A percentile compares a stretch with the other conserved stretches of the same genome.
These are phyloP conservation scores for Thelonectria rubi DNA, from an alignment of 2,329 filamentous ascomycete species.

Conservation along the genomic window DNA sequence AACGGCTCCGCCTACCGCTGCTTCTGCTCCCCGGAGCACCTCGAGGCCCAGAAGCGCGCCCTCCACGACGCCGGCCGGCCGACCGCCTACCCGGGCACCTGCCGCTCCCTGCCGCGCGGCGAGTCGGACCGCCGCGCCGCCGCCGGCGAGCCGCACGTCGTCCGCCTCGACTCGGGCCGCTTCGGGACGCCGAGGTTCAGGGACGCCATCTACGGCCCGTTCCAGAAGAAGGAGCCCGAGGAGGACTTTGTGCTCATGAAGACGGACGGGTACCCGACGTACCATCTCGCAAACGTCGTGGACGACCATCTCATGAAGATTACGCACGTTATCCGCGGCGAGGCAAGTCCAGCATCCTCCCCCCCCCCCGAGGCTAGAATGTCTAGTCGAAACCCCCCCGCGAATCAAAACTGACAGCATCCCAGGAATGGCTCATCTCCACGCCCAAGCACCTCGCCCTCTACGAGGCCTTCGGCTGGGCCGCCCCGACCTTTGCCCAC, in stretches of 20 bases:
- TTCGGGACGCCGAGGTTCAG: conserved; percentile 68
- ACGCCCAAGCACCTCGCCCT: conserved; percentile 78
- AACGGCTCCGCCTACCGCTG: conserved; percentile 86
- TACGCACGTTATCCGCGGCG: conserved; percentile 92
- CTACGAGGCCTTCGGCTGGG: conserved; percentile 82
- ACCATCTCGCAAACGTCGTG: conserved; percentile 96
- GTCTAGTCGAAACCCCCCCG: neutral
- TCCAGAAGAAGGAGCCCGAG: conserved; percentile 63
- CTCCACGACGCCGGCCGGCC: conserved; percentile 62
- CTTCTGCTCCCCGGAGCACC: conserved; percentile 81
- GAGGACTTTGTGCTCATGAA: conserved; percentile 94
- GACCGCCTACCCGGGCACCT: conserved; percentile 69
- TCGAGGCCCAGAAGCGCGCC: conserved; percentile 72
- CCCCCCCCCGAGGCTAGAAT: too few species aligned
- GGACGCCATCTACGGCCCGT: conserved; percentile 82
- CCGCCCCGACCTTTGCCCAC: conserved; percentile 79
- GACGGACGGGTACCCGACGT: conserved; percentile 90
- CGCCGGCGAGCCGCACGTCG: conserved; percentile 75
- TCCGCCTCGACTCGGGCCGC: conserved; percentile 74
- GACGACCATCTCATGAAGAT: conserved; percentile 97
- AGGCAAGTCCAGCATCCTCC: conserved; percentile 56
- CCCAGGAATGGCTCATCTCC: conserved; percentile 91
- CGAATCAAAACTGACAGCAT: neutral
- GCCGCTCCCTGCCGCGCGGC: conserved; percentile 69
- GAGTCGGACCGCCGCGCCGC: conserved; percentile 77